Base-by-base conservation (phyloP, 257 asterid genomes). In the Anisodus acutangulus region DNA sequence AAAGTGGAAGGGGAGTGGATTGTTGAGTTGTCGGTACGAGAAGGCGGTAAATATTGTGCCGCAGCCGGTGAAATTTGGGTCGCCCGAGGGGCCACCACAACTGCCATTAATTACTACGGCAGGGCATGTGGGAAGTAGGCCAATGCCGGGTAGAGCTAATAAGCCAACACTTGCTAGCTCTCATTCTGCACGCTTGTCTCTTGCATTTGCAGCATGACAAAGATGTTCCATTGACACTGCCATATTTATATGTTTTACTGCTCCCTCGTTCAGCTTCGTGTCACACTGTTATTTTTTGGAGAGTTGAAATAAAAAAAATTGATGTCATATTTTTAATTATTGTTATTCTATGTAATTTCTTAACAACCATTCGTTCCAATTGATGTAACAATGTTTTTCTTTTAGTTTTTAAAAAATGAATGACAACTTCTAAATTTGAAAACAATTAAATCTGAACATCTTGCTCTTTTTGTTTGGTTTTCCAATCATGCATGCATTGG, bases 41-140 rank as follows among this genome's bases (percentile, higher is more conserved):
- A 93, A 93, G 87, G 94, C 98, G 62, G 97, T 93, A 86, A 91
- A 87, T 47, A 97, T 94, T 83, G 97, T 97, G 9, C 98, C 97
- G 1, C 90, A 88, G 85, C 97, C 97, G 71, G 85, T 91, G 78
- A 93, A 90, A 83, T 88, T 84, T 79, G 84, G 71, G 86, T 85
- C 76, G 84, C 5, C 78, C 35, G 12, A 64, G 2, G 79, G 47
- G 26, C 64, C 41, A 26, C 86, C 89, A 51, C 81, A 84, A 2
- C 84, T 84, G 19, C 88, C 91, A 68, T 37, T 89, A 85, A 71
- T 49, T 0, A 70, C 88, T 8, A 51, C 85, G 57, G 55, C 85
- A 59, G 86, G 80, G 9, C 94, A 89, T 78, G 91, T 89, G 93
- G 88, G 90, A 43, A 91, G 93, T 87, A 92, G 95, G 94, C 93